Evolutionary conservation across 345 rosid genomes (phyloP).

Genomic region (Eucalyptus dawsonii): DNA sequence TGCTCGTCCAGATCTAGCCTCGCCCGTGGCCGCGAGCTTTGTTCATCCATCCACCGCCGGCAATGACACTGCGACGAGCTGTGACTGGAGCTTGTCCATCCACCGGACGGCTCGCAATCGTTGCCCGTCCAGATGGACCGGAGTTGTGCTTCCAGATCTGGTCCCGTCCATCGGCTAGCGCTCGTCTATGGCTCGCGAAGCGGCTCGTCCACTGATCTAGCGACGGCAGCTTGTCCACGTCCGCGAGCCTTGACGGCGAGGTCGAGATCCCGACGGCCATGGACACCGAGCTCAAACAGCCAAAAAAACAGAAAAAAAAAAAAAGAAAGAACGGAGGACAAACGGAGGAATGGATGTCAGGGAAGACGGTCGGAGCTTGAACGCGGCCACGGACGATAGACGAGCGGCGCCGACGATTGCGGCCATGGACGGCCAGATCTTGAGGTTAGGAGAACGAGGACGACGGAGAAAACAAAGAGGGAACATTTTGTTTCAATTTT

Average conservation of each 20-base stretch:
- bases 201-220: neutral
- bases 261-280: neutral
- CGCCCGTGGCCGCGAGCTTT: neutral
- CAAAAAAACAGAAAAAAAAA: too few species aligned
- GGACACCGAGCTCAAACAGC: neutral
- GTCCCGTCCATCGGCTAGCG: neutral
- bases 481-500: neutral
- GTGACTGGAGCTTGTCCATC: neutral
- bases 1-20: neutral
- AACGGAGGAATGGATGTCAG: neutral
- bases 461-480: neutral
- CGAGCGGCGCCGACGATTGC: neutral
- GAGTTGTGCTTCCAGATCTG: neutral
- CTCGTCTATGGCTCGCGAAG: neutral
- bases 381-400: neutral
- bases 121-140: neutral
- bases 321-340: neutral
- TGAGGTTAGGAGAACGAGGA: neutral
- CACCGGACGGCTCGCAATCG: neutral
- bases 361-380: neutral
- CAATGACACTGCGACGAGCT: too few species aligned
- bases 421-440: neutral
- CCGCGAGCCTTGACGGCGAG: neutral
- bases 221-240: neutral
- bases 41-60: neutral